Conservation (phyloP, 345 rosid species). For the Laguncularia racemosa region DNA sequence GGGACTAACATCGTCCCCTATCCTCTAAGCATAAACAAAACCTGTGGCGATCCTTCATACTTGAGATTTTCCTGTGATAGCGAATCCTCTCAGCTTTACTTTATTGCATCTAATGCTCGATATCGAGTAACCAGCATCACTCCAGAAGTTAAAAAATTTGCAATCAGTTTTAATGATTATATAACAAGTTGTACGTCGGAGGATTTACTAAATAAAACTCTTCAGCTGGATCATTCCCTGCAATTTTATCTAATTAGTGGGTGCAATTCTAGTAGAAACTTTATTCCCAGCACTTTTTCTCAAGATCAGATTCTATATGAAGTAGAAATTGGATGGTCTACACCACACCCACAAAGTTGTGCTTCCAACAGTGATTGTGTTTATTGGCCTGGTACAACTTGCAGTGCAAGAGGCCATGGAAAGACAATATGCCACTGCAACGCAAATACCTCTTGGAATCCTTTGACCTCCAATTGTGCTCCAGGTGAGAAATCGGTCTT, state of each 20-base stretch:
- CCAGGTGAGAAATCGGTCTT: background rate
- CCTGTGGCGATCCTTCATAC: constrained; percentile 23
- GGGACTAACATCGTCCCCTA: constrained; percentile 20
- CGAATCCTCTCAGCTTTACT: constrained; percentile 6
- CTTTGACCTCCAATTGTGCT: constrained; percentile 3
- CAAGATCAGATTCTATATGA: background rate
- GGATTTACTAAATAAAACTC: background rate
- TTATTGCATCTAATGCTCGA: background rate
- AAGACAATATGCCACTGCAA: constrained; percentile 11
- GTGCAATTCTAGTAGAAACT: background rate
- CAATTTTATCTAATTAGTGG: constrained; percentile 1
- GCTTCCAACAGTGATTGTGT: constrained; percentile 10
- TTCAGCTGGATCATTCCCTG: constrained; percentile 2
- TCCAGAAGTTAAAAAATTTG: background rate
- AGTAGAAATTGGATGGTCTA: constrained; percentile 11
- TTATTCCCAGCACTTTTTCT: too few relatives aligned
- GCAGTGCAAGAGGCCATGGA: constrained; percentile 7
- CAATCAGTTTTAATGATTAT: background rate
- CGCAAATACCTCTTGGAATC: constrained; percentile 10
- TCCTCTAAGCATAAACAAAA: constrained; percentile 12
- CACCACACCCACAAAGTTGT: constrained; percentile 16
- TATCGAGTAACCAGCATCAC: constrained; percentile 6
- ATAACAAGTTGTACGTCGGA: constrained; percentile 4
- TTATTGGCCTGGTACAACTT: constrained; percentile 16
- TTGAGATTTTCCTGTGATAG: constrained; percentile 9